Base-by-base conservation (phyloP, 2,329 filamentous ascomycete genomes). In the Penicillium sp. region DNA sequence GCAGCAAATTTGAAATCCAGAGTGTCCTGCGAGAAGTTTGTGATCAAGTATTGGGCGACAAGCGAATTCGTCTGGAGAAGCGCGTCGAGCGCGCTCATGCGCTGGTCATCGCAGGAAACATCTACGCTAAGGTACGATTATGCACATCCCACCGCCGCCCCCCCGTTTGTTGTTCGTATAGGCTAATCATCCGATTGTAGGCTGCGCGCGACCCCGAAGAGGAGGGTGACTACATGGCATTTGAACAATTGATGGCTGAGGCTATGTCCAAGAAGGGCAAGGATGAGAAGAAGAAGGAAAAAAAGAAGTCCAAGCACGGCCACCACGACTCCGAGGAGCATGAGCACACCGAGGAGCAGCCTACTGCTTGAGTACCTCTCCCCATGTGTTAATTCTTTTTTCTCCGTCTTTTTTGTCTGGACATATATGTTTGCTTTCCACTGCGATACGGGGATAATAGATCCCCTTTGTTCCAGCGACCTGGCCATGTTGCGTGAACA, bases 191-290 rank as follows among this genome's bases (percentile, higher is more conserved):
- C 49, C 18, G 5, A 38, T 47, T 38, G 44, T 61, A 96, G 92
- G 90, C 93, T 38, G 83, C 88, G 71, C 86, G 94, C 57, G 88
- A 93, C 49, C 88, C 93, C 39, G 94, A 99, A 60, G 94, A 99
- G 77, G 94, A 99, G 74, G 93, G 94, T 59, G 94, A 97, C 67
- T 97, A 95, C 75, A 95, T 99, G 84, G 92, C 93, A 15, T 99
- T 99, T 64, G 94, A 99, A 73, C 91, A 97, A 74, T 85, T 99
- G 51, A 95, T 99, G 73, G 92, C 94, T 46, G 94, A 99, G 71
- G 93, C 93, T 4, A 91, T 92, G 52, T 88, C 91, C 49, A 97
- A 97, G 82, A 96, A 96, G 76, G 90, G 94, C 61, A 81, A 83
- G 67, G 82, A 86, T 67, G 86, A 90, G 71, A 88, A 93, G 66